A percentile compares a stretch with the other conserved stretches of the same genome.
phyloP scores from a whole-genome alignment of 2,329 filamentous ascomycete species.

The Aspergillus glaucus region DNA sequence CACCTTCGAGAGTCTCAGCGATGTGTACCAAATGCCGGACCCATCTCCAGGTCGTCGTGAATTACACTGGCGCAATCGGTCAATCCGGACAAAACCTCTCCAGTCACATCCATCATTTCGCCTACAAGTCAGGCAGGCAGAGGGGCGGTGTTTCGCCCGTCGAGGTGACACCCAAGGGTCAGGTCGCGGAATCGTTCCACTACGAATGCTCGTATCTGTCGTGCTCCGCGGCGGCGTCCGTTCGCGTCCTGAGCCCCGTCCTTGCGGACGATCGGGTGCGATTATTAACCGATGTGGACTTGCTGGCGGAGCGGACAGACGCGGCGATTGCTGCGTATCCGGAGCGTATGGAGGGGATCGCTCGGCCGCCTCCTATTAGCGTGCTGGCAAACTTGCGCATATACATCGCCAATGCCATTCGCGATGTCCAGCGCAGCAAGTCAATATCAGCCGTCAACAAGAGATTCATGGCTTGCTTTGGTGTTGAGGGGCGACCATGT shows the following conservation, averaged over 20 bases:
- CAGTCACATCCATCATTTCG: constrained; percentile 58
- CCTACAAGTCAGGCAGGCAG: constrained; percentile 34
- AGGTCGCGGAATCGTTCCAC: constrained; percentile 38
- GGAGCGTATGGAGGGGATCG: constrained; percentile 48
- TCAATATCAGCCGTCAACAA: constrained; percentile 56
- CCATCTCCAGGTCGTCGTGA: constrained; percentile 55
- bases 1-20: constrained; percentile 52
- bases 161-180: constrained; percentile 24
- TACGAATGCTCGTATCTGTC: constrained; percentile 56
- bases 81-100: constrained; percentile 43
- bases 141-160: constrained; percentile 15
- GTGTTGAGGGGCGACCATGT: constrained; percentile 49
- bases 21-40: constrained; percentile 57
- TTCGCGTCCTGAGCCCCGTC: constrained; percentile 49
- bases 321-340: constrained; percentile 47
- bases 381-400: constrained; percentile 52
- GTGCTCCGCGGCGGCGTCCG: constrained; percentile 50
- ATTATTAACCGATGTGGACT: constrained; percentile 49
- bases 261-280: constrained; percentile 44
- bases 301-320: constrained; percentile 49
- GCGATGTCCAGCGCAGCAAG: constrained; percentile 44
- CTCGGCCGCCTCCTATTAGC: constrained; percentile 47
- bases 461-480: constrained; percentile 58
- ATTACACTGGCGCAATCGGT: constrained; percentile 41
- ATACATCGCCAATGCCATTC: constrained; percentile 56